Evolutionary conservation across 306 rosid species (phyloP), one percentile per base, ranked within the genome.

Genomic region (Trifolium fragiferum): DNA sequence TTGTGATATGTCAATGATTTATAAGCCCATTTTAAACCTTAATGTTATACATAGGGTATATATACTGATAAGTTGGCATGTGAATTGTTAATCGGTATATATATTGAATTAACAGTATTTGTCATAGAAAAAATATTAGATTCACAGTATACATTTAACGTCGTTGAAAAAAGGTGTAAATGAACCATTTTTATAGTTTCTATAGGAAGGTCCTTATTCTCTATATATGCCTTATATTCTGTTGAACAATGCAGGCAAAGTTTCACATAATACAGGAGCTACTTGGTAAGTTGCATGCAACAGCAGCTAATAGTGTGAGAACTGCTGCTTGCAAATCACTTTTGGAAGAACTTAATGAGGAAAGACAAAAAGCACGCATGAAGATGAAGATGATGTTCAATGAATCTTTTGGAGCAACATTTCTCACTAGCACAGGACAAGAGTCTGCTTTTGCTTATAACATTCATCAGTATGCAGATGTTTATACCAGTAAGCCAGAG

Each of bases 401-500:
- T 72, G 81, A 74, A 44, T 91, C 84, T 53, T 94, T 94, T 59
- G 98, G 98, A 79, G 96, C 98, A 16, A 91, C 98, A 32, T 94
- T 94, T 80, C 90, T 88, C 37, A 86, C 94, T 10, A 91, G 89
- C 78, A 89, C 91, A n/a, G 98, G 97, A 54, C 97, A 90, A 81
- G 98, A 91, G 87, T 91, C 98, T 65, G 94, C 97, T 66, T 94
- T 94, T 83, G 96, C 98, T 10, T 90, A 91, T 78, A 90, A 90
- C 79, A 91, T 94, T 68, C 98, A 94, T 79, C 97, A 90, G 79
- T 93, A 93, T 87, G 98, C 98, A 35, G 98, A 93, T 83, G 96
- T 93, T 32, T 93, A 93, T 82, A 93, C 98, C 79, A 93, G 98
- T 73, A 93, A 91, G 82, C 96, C 98, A 16, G 98, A 93, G 86